These are phyloP conservation scores for Fusarium luffae DNA, from an alignment of 2,329 filamentous ascomycete genomes.

Conservation along the genomic window DNA sequence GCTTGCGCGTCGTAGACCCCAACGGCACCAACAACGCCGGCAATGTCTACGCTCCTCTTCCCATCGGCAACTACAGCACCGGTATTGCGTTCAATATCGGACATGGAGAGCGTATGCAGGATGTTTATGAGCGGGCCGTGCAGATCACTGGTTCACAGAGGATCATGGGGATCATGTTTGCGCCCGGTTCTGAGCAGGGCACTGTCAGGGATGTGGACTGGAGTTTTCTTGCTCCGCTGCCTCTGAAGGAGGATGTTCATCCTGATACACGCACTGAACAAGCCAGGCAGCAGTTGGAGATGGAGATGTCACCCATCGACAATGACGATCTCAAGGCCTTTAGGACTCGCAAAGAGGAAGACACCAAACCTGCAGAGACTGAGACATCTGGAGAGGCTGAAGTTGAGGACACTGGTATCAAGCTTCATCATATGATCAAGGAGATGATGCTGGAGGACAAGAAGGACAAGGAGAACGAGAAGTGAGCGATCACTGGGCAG, in stretches of 20 bases:
- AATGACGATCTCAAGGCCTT: not conserved
- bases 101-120: not conserved
- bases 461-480: not conserved
- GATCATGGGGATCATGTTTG: slow-evolving; percentile 25
- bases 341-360: not conserved
- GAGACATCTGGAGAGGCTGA: not conserved
- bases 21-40: not conserved
- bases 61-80: not conserved
- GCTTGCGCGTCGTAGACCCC: slow-evolving; percentile 4
- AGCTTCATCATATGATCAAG: not conserved
- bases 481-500: not conserved
- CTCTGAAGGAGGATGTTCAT: too few relatives aligned
- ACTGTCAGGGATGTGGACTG: slow-evolving; percentile 7
- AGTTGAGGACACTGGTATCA: not conserved
- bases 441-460: not conserved
- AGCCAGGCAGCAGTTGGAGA: too few relatives aligned
- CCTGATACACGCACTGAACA: too few relatives aligned
- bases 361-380: rapidly evolving
- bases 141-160: not conserved
- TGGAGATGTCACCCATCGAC: too few relatives aligned
- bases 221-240: slow-evolving; percentile 5
- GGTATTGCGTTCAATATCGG: slow-evolving; percentile 20
- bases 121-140: not conserved
- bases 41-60: slow-evolving; percentile 13
- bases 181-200: not conserved